phyloP scores from a whole-genome alignment of 2,329 filamentous ascomycete genomes.

The Ophiostoma triangulosporum region DNA sequence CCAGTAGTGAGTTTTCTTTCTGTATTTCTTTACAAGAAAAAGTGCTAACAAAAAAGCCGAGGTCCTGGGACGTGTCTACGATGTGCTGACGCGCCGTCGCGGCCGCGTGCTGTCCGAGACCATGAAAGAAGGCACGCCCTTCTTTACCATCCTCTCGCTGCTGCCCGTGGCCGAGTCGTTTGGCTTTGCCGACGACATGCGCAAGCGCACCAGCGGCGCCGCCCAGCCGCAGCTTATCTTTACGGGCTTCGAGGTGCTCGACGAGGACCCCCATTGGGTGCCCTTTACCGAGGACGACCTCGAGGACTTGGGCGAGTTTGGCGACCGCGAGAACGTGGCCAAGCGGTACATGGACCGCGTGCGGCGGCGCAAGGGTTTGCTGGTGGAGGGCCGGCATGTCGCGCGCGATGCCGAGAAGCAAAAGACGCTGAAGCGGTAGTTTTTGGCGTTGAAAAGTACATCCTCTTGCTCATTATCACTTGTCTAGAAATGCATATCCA shows the following conservation, averaged over 20 bases:
- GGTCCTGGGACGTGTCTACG: slow-evolving; percentile 89
- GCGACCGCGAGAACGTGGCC: slow-evolving; percentile 88
- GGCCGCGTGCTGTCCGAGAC: slow-evolving; percentile 81
- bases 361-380: slow-evolving; percentile 70
- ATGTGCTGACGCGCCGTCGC: slow-evolving; percentile 87
- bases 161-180: slow-evolving; percentile 92
- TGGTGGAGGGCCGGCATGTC: slow-evolving; percentile 64
- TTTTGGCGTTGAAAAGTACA: too few relatives aligned
- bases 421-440: slow-evolving; percentile 50
- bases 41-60: slow-evolving; percentile 48
- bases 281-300: slow-evolving; percentile 92
- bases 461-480: not conserved
- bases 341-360: slow-evolving; percentile 93
- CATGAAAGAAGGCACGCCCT: slow-evolving; percentile 89
- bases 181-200: slow-evolving; percentile 91
- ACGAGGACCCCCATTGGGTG: slow-evolving; percentile 96
- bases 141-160: slow-evolving; percentile 83
- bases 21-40: not conserved
- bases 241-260: slow-evolving; percentile 79
- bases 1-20: slow-evolving; percentile 49
- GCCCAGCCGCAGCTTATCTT: slow-evolving; percentile 91
- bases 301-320: slow-evolving; percentile 88
- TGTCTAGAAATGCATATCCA: too few relatives aligned
- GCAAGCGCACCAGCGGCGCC: slow-evolving; percentile 81
- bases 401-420: slow-evolving; percentile 89